Percentiles rank a stretch among this genome's conserved stretches.
These are phyloP conservation scores for Blastomyces parvus DNA, from an alignment of 2,329 filamentous ascomycete species.

Conservation along the genomic window DNA sequence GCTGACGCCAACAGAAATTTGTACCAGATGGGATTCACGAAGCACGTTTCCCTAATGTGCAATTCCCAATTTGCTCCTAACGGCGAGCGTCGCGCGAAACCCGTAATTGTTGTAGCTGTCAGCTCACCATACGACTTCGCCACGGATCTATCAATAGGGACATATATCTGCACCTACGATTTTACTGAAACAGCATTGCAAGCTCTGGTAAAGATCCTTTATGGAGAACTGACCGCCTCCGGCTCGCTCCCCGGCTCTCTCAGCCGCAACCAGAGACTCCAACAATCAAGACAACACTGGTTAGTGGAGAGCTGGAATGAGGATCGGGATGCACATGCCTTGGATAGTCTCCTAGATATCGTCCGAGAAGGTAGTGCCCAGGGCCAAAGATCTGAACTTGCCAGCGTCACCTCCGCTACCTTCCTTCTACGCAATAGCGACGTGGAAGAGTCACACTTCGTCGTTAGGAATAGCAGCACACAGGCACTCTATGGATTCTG, in stretches of 20 bases:
- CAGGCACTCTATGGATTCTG: conserved; percentile 86
- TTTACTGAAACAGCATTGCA: conserved; percentile 88
- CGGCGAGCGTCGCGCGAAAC: conserved; percentile 49
- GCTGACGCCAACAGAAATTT: conserved; percentile 90
- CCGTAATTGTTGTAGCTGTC: conserved; percentile 80
- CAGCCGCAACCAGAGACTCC: conserved; percentile 74
- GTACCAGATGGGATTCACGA: conserved; percentile 90
- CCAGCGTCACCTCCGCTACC: conserved; percentile 59
- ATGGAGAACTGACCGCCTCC: conserved; percentile 58
- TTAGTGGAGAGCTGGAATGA: conserved; percentile 82
- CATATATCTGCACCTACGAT: conserved; percentile 91
- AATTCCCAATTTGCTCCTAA: conserved; percentile 32
- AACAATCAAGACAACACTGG: conserved; percentile 90
- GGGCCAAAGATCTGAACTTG: conserved; percentile 58
- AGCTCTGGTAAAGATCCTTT: conserved; percentile 71
- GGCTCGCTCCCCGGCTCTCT: conserved; percentile 60
- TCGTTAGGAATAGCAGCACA: conserved; percentile 88
- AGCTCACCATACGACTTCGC: conserved; percentile 96
- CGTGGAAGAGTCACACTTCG: conserved; percentile 75
- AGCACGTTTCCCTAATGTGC: conserved; percentile 93
- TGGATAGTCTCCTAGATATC: conserved; percentile 65
- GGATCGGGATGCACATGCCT: conserved; percentile 60
- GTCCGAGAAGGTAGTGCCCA: conserved; percentile 54
- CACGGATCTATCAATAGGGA: conserved; percentile 80
- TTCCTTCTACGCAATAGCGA: conserved; percentile 64